Conservation (phyloP, 768 basidiomycete species). For the Pleurotus cornucopiae region DNA sequence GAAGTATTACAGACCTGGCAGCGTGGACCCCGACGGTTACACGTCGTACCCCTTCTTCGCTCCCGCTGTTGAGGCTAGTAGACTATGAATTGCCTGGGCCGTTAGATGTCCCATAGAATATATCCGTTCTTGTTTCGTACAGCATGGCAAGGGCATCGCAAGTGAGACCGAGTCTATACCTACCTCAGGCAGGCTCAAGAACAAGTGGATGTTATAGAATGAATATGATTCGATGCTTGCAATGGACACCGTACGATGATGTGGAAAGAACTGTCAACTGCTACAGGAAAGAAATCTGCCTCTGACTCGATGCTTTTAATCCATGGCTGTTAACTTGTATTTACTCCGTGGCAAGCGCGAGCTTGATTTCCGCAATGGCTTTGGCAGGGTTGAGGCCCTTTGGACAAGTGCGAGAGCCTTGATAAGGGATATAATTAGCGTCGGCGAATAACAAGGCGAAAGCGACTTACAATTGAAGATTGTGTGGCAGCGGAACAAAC, state of each 20-base stretch:
- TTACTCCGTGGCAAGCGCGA: slow-evolving; percentile 79
- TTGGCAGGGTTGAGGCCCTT: slow-evolving; percentile 93
- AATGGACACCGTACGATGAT: neutral
- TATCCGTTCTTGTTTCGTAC: too few species aligned
- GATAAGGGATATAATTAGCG: neutral
- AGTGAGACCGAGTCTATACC: too few species aligned
- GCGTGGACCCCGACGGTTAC: slow-evolving; percentile 22
- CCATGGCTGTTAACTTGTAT: neutral
- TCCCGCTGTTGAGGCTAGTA: neutral
- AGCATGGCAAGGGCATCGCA: too few species aligned
- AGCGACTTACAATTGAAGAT: slow-evolving; percentile 84
- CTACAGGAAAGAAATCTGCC: neutral
- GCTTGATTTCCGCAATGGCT: slow-evolving; percentile 92
- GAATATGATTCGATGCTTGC: too few species aligned
- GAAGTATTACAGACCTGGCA: slow-evolving; percentile 22
- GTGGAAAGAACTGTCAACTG: neutral
- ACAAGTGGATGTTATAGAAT: too few species aligned
- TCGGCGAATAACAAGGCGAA: neutral
- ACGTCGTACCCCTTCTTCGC: slow-evolving; percentile 23
- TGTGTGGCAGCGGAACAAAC: slow-evolving; percentile 96
- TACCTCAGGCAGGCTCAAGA: too few species aligned
- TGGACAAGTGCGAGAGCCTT: slow-evolving; percentile 91
- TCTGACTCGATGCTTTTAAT: neutral
- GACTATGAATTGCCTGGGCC: too few species aligned
- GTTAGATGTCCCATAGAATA: too few species aligned